Evolutionary conservation across 1,284 basidiomycete genomes (phyloP), one percentile per base, ranked within the genome.

Genomic region (Trichosporon coremiiforme): DNA sequence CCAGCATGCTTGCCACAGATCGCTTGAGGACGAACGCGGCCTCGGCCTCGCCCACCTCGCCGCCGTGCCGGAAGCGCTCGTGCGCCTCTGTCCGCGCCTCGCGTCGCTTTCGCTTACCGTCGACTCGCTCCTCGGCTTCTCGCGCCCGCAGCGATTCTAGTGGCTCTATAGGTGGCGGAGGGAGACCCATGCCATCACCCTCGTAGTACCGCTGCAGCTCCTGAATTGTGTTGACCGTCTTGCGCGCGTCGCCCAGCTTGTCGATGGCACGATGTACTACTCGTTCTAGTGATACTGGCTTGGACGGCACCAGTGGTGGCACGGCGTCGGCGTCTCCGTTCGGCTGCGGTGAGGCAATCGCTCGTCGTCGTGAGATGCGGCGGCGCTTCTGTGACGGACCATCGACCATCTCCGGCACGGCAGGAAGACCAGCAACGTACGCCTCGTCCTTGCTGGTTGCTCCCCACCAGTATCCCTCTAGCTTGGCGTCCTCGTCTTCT

Each of bases 1-100:
- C 92, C 73, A 95, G 79, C 64, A 95, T 85, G 79, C 91, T 91
- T 64, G 86, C 85, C 1, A 80, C 74, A 1, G 78, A 77, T n/a
- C 74, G 70, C 69, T 80, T 81, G 70, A 84, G 68, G 12, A 73
- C 70, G 33, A 77, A 66, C 0, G 74, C 73, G 4, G 83, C 85
- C 68, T 82, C 77, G 7, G 68, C 72, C 66, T 77, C 78, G 15
- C 81, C 79, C 1, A 83, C 76, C 70, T 83, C 81, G 8, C 77
- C 79, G 12, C 80, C 79, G 5, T 68, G 17, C 60, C 71, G 72
- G 63, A 72, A 66, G 53, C 81, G 69, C 67, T 78, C 73, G 8
- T 62, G 66, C 9, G 66, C 68, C 50, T 77, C 75, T 25, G 50
- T 57, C 10, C 70, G 70, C 62, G 79, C 75, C 25, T 71, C 76